phyloP scores from a whole-genome alignment of 176 grass and related monocot genomes.

The Carex cristatella region DNA sequence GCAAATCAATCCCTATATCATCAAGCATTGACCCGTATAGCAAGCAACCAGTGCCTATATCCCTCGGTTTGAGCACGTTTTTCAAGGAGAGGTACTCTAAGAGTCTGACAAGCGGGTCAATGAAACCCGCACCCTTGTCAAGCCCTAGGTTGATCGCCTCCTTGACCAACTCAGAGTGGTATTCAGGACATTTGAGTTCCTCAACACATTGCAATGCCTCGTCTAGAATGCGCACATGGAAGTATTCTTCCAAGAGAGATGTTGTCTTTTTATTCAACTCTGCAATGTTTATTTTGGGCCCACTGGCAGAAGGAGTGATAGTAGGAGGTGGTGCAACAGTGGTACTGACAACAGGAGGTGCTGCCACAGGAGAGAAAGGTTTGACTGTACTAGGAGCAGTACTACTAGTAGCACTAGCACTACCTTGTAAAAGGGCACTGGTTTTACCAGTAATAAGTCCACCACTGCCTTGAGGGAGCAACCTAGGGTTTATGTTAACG shows the following conservation, averaged over 20 bases:
- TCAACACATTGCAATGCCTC: slow-evolving; percentile 95
- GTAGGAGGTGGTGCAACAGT: slow-evolving; percentile 27
- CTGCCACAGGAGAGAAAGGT: slow-evolving; percentile 28
- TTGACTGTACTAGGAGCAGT: slow-evolving; percentile 32
- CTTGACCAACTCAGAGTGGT: slow-evolving; percentile 81
- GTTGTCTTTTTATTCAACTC: slow-evolving; percentile 79
- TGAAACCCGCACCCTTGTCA: slow-evolving; percentile 56
- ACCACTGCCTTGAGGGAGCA: slow-evolving; percentile 76
- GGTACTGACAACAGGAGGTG: slow-evolving; percentile 24
- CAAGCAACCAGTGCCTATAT: slow-evolving; percentile 63
- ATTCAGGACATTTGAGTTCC: slow-evolving; percentile 64
- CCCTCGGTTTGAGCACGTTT: slow-evolving; percentile 50
- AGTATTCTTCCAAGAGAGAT: slow-evolving; percentile 94
- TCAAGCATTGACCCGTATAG: slow-evolving; percentile 70
- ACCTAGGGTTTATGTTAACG: slow-evolving; percentile 46
- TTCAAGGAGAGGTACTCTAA: slow-evolving; percentile 63
- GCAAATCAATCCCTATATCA: slow-evolving; percentile 89
- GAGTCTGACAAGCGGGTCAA: slow-evolving; percentile 59
- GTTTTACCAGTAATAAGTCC: slow-evolving; percentile 61
- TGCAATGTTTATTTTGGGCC: slow-evolving; percentile 26
- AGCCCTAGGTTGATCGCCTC: slow-evolving; percentile 86
- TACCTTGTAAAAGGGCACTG: slow-evolving; percentile 52
- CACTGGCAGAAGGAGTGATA: slow-evolving; percentile 8
- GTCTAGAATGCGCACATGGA: slow-evolving; percentile 58
- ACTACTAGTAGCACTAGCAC: slow-evolving; percentile 29